Base-by-base conservation (phyloP, 441 rosid genomes). In the Adansonia grandidieri region DNA sequence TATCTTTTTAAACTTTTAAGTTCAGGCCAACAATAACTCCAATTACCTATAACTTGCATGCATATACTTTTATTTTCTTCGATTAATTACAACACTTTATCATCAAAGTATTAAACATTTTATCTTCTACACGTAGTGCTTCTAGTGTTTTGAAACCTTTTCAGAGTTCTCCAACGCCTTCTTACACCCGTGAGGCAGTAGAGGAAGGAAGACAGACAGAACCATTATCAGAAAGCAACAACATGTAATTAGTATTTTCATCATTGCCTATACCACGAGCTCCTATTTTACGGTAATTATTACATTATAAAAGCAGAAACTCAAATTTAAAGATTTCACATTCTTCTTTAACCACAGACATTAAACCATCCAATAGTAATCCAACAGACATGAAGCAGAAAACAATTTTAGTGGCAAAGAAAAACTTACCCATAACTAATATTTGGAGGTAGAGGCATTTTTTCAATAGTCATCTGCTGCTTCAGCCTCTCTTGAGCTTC, bases 401-500 rank as follows among this genome's bases (percentile, higher is more conserved):
- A 32, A 50, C 50, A n/a, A 60, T 22, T 8, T 8, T 53, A 71
- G 74, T 0, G 1, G 60, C 17, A 22, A 75, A 75, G 24, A 58
- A 67, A 54, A 71, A 87, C 95, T 85, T 84, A 94, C 98, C 84
- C 90, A 82, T 92, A 85, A 82, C 24, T 87, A 78, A 90, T 79
- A 82, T 89, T 88, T 69, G 91, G 87, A 20, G 92, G 88, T 73
- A 94, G 78, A 60, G 92, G 79, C 79, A 87, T 84, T 65, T 91
- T 89, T 73, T 91, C 94, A 75, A 92, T 86, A 10, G 82, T 80
- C 77, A 79, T 70, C 81, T 89, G 93, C 74, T 89, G 96, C 83
- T 87, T 92, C 82, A 83, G 82, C 87, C 92, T 90, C 84, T 91
- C 96, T 63, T 89, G 88, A 82, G 87, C 85, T 89, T 96, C 97